Percentiles rank a stretch among this genome's conserved stretches.
Conservation (phyloP, 2,329 filamentous ascomycete genomes). For the Elsinoe ampelina region DNA sequence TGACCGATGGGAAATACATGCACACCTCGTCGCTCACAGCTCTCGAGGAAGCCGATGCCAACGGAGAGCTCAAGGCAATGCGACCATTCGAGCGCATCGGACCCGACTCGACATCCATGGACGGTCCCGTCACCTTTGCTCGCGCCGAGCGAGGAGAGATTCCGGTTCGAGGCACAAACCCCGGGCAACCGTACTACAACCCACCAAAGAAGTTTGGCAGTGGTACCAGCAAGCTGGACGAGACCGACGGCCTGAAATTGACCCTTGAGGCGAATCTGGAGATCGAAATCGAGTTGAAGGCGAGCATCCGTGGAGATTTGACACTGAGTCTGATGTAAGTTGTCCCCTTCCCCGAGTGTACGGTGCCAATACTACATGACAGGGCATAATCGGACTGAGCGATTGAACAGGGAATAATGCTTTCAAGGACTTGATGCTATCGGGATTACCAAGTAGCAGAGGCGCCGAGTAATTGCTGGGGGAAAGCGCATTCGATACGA, state of each 20-base stretch:
- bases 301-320: conserved; percentile 74
- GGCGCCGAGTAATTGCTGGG: not conserved
- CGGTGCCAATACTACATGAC: conserved; percentile 10
- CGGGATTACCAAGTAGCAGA: not conserved
- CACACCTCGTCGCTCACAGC: conserved; percentile 40
- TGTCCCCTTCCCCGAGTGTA: conserved; percentile 5
- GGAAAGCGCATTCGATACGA: not conserved
- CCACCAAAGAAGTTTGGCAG: conserved; percentile 18
- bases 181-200: conserved; percentile 39
- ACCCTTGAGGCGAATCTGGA: conserved; percentile 71
- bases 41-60: conserved; percentile 44
- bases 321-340: conserved; percentile 69
- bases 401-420: not conserved
- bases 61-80: conserved; percentile 39
- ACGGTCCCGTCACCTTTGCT: conserved; percentile 47
- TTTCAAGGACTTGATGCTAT: not conserved
- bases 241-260: conserved; percentile 59
- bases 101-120: conserved; percentile 47
- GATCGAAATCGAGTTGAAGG: conserved; percentile 76
- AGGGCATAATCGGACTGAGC: conserved; percentile 11
- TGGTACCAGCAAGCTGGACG: conserved; percentile 31
- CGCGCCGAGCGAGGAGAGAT: conserved; percentile 47
- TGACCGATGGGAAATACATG: conserved; percentile 43
- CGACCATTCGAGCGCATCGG: conserved; percentile 48
- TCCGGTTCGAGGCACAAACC: conserved; percentile 43